A percentile compares a stretch with the other conserved stretches of the same genome.
phyloP scores from a whole-genome alignment of 2,329 filamentous ascomycete genomes.

The Harringtonia lauricola region DNA sequence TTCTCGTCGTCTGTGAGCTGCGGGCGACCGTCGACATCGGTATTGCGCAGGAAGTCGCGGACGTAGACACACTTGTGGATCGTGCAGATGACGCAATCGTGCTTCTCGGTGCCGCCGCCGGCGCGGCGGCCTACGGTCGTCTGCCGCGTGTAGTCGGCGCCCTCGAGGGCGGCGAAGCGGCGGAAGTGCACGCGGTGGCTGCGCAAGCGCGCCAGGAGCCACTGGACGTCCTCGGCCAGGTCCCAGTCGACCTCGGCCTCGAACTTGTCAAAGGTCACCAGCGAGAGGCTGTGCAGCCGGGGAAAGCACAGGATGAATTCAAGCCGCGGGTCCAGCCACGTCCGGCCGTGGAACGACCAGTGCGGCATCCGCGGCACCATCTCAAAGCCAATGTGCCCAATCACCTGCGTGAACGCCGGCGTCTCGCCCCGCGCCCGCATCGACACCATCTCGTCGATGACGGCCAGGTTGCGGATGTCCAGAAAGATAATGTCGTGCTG shows the following conservation, averaged over 20 bases:
- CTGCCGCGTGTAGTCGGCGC: conserved; percentile 6
- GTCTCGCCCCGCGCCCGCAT: not conserved
- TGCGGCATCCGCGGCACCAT: conserved; percentile 11
- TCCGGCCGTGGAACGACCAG: conserved; percentile 6
- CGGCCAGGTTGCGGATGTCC: conserved; percentile 8
- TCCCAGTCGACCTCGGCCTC: conserved; percentile 10
- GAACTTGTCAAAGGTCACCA: conserved; percentile 9
- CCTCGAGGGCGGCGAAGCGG: conserved; percentile 6
- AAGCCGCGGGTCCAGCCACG: conserved; percentile 8
- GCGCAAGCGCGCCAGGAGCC: conserved; percentile 4
- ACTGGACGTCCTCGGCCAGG: conserved; percentile 3
- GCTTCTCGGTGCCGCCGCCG: not conserved
- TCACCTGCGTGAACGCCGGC: conserved; percentile 5
- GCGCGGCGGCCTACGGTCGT: conserved; percentile 2
- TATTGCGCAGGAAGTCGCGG: conserved; percentile 4
- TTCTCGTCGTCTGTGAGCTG: conserved; percentile 4
- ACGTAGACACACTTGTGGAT: conserved; percentile 13
- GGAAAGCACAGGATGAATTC: conserved; percentile 11
- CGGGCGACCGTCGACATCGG: not conserved
- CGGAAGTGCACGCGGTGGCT: conserved; percentile 7
- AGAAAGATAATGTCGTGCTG: conserved; percentile 8
- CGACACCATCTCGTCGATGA: conserved; percentile 6
- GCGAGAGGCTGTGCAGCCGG: conserved; percentile 10
- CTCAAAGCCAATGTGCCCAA: conserved; percentile 11
- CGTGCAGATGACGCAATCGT: conserved; percentile 13